Conservation (phyloP, 2,329 filamentous ascomycete genomes). For the Alternaria ethzedia region DNA sequence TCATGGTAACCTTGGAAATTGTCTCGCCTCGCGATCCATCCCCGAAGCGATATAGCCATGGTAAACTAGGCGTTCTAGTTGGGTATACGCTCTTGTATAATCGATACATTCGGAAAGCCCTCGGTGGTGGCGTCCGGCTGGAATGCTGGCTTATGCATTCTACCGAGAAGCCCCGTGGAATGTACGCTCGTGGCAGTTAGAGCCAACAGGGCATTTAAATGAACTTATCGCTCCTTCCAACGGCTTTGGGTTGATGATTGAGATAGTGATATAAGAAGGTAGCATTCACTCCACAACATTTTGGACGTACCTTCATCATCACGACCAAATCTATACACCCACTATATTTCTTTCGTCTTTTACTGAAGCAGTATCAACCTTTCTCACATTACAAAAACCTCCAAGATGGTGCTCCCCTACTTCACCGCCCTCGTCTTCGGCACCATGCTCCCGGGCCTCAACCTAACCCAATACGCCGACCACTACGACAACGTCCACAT, state of each 20-base stretch:
- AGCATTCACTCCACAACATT: background rate
- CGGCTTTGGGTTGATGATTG: background rate
- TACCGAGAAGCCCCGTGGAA: background rate
- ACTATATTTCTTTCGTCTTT: background rate
- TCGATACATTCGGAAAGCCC: background rate
- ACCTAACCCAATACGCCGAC: background rate
- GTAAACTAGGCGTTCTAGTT: background rate
- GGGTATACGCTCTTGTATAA: background rate
- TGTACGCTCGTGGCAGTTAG: background rate
- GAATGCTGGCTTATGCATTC: background rate
- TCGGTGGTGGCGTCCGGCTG: background rate
- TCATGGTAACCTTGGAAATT: background rate
- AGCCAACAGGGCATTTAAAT: background rate
- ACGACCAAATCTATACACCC: background rate
- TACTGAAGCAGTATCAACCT: background rate
- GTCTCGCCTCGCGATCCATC: background rate
- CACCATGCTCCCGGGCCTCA: background rate
- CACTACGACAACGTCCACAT: constrained; percentile 2
- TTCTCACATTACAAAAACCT: background rate
- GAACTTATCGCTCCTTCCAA: background rate
- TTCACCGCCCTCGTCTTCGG: constrained; percentile 1
- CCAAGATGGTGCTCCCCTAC: background rate
- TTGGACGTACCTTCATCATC: too few relatives aligned
- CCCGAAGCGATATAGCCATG: background rate
- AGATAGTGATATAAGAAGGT: background rate